Evolutionary conservation across 495 filamentous ascomycete species (phyloP), one percentile per base, ranked within the genome.

Genomic region (Penicillium pancosmium): DNA sequence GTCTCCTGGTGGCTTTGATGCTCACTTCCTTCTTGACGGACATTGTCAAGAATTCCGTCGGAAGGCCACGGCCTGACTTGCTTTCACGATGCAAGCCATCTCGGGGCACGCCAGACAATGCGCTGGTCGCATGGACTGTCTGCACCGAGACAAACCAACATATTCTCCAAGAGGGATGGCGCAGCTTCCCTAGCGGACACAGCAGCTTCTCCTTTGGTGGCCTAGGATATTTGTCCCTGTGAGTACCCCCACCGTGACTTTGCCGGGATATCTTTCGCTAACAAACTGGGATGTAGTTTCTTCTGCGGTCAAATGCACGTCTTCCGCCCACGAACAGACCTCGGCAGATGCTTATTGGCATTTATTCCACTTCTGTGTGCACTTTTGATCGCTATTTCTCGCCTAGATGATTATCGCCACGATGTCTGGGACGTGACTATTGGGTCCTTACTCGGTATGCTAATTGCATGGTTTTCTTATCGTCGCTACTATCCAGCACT

Each of bases 401-500:
- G 94, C 7, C 86, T 91, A 50, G 88, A 96, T 68, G 94, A 99
- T 70, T 99, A 99, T 68, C 76, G 94, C 25, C 94, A 99, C 63
- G 95, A 98, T 69, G 89, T 95, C 5, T 96, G 88, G 50, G 94
- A 99, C 76, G 95, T 99, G 18, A 88, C 84, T 23, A 77, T 78
- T 15, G 94, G 94, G 0, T 86, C 83, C 1, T 57, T 89, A 31
- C 77, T 99, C 12, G 94, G 94, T 2, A 81, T 88, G 60, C 68
- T 77, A 7, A 76, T 97, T 10, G 86, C 90, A 16, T 89, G 88
- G 65, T 95, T 92, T 73, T 91, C 88, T 23, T 98, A 97, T 65
- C 76, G 91, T 59, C 80, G 86, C 52, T 88, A 88, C 64, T 89
- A 83, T 65, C 86, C 86, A 1, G 56, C 73, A 5, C 63, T 89